Conservation (phyloP, 768 basidiomycete genomes). For the Amanita phalloides region DNA sequence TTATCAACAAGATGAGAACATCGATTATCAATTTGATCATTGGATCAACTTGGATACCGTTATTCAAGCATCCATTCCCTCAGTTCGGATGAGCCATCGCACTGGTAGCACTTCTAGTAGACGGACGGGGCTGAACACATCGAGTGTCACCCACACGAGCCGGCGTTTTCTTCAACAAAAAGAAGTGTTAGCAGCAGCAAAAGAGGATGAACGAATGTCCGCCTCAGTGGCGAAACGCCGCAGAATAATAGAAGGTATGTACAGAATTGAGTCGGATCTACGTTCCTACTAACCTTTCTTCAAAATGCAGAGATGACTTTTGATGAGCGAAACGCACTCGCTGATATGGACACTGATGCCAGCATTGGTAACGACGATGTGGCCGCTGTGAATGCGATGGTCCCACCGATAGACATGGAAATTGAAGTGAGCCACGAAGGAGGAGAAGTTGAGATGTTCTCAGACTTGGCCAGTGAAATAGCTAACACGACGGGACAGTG, state of each 20-base stretch:
- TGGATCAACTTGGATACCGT: too few relatives aligned
- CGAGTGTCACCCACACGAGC: too few relatives aligned
- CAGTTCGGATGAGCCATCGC: too few relatives aligned
- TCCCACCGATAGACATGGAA: neutral
- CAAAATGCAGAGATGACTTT: too few relatives aligned
- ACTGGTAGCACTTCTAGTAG: too few relatives aligned
- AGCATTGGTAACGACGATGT: too few relatives aligned
- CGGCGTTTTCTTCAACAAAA: neutral
- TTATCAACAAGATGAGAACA: too few relatives aligned
- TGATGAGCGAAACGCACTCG: too few relatives aligned
- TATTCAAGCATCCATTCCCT: too few relatives aligned
- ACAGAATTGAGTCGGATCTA: neutral
- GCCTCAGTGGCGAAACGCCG: neutral
- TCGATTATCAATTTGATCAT: too few relatives aligned
- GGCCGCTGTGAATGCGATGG: neutral
- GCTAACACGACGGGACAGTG: neutral
- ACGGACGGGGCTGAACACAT: too few relatives aligned
- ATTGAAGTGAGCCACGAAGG: neutral
- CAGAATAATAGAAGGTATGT: neutral
- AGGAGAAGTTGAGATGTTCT: neutral
- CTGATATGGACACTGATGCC: too few relatives aligned
- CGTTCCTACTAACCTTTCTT: neutral
- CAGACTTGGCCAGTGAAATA: neutral
- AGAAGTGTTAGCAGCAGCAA: neutral
- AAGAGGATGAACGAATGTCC: neutral